phyloP scores from a whole-genome alignment of 1,139 yeast genomes.

The Maudiozyma humilis region DNA sequence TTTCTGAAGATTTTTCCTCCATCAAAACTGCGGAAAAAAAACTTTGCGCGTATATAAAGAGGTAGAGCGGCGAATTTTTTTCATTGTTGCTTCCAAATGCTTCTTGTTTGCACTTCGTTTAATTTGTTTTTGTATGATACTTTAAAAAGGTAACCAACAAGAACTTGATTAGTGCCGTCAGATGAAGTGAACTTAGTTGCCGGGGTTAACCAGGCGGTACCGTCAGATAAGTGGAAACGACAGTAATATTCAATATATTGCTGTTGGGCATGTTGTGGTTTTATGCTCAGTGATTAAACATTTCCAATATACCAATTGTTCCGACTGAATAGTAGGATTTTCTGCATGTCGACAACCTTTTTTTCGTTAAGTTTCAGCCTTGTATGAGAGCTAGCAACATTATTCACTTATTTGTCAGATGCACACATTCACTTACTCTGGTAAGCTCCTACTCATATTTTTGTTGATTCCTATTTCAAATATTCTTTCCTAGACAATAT shows the following conservation, averaged over 20 bases:
- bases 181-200: neutral
- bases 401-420: neutral
- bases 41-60: neutral
- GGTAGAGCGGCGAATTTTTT: neutral
- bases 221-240: constrained; percentile 1
- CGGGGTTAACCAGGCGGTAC: constrained; percentile 7
- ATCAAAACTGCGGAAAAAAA: neutral
- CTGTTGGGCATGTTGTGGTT: neutral
- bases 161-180: neutral
- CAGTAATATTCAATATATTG: constrained; percentile 1
- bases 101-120: too few species aligned
- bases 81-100: too few species aligned
- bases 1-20: neutral
- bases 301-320: constrained; percentile 31
- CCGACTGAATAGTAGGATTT: constrained; percentile 33
- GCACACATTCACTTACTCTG: too few species aligned
- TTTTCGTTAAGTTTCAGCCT: constrained; percentile 36
- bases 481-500: neutral
- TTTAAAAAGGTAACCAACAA: neutral
- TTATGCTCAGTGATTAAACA: constrained; percentile 21
- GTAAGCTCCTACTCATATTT: too few species aligned
- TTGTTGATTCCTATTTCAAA: too few species aligned
- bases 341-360: constrained; percentile 32
- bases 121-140: too few species aligned
- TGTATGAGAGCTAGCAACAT: constrained; percentile 24